Evolutionary conservation across 2,329 filamentous ascomycete species (phyloP), one percentile per base, ranked within the genome.

Genomic region (Colletotrichum phormii): DNA sequence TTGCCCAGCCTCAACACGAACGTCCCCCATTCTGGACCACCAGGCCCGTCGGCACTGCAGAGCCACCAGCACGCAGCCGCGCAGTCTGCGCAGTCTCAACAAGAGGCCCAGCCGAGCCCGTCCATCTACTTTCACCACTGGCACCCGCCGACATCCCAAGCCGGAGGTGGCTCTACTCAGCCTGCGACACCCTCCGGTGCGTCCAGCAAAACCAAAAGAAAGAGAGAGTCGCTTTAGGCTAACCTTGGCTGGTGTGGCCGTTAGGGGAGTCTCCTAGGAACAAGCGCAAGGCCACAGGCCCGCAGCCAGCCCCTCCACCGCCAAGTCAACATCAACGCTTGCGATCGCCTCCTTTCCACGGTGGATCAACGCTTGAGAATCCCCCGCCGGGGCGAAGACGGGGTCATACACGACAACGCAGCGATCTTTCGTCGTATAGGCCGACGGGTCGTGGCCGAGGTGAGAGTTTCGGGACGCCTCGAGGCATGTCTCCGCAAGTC

Each of bases 51-150:
- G 35, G 75, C 78, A 42, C 81, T 85, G 77, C 80, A 85, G 73
- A 78, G 83, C 66, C 84, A 86, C 60, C 84, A 81, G 83, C 84
- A 82, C 59, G 67, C 81, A 78, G 88, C 87, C 82, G 87, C 84
- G 79, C 89, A 86, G 78, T 86, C 85, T 77, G 88, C 84, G 51
- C 88, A 90, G 67, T 83, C 85, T 72, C 90, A 91, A 77, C 89
- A 93, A 76, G 90, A 91, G 59, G 83, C 89, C 57, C 86, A 92
- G 75, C 88, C 90, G 22, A 94, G 93, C 53, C 91, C 93, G 0
- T 93, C 92, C 26, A 93, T 97, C 60, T 97, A 94, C 82, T 98
- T 98, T 81, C 94, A 97, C 79, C 94, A 97, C 80, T 98, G 95
- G 95, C 93, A 96, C 72, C 95, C 95, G 58, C 95, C 95, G 15